These are phyloP conservation scores for Ophiostoma novo-ulmi DNA, from an alignment of 2,329 filamentous ascomycete genomes.

Conservation along the genomic window DNA sequence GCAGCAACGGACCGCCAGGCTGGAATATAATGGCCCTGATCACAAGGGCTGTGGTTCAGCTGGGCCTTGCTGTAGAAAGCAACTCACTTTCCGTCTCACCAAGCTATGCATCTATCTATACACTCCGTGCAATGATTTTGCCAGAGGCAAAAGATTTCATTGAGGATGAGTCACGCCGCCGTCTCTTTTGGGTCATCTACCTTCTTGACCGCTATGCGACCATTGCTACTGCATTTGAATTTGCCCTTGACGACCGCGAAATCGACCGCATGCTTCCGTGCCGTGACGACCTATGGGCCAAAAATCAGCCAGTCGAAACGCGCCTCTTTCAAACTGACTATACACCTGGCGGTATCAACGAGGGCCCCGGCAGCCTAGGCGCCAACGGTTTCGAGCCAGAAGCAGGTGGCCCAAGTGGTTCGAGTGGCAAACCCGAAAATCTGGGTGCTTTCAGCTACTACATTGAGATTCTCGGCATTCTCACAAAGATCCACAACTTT, in stretches of 20 bases:
- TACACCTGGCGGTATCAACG: constrained; percentile 27
- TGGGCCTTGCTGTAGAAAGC: constrained; percentile 77
- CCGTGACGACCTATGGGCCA: constrained; percentile 77
- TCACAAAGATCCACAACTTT: constrained; percentile 83
- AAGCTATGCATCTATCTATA: constrained; percentile 80
- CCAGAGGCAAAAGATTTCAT: constrained; percentile 80
- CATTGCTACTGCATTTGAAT: constrained; percentile 86
- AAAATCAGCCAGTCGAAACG: constrained; percentile 78
- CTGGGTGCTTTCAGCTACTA: constrained; percentile 86
- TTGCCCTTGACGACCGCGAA: constrained; percentile 81
- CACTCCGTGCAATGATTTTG: constrained; percentile 75
- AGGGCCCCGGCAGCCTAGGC: constrained; percentile 22
- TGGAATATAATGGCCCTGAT: constrained; percentile 91
- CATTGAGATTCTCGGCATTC: constrained; percentile 79
- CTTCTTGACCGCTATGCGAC: constrained; percentile 85
- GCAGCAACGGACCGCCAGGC: constrained; percentile 81
- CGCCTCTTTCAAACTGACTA: constrained; percentile 65
- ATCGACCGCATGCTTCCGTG: constrained; percentile 84
- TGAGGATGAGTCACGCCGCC: constrained; percentile 78
- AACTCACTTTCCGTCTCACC: constrained; percentile 75
- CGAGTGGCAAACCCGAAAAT: constrained; percentile 58
- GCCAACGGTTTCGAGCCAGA: constrained; percentile 23
- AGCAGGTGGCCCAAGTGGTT: constrained; percentile 12
- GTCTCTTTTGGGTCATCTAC: constrained; percentile 93
- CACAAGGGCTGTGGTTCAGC: constrained; percentile 79